phyloP scores from a whole-genome alignment of 2,329 filamentous ascomycete genomes.

The Xylariales sp. region DNA sequence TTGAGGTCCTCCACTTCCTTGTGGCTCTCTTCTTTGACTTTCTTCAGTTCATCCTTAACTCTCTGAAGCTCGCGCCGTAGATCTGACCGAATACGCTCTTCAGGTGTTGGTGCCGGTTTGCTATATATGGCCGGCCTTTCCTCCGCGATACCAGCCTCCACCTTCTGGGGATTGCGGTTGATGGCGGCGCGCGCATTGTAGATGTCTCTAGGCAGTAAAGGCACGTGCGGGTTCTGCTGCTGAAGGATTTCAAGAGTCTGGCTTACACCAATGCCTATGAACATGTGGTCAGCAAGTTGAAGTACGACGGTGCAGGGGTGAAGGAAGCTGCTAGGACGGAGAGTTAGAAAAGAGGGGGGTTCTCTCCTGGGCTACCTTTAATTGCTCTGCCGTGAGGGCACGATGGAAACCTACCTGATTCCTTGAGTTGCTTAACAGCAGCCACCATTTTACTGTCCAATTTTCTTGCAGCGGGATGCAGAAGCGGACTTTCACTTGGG shows the following conservation, averaged over 20 bases:
- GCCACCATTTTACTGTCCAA: conserved; percentile 65
- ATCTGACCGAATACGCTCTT: conserved; percentile 60
- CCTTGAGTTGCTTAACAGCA: conserved; percentile 61
- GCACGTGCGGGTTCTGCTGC: conserved; percentile 58
- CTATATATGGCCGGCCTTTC: conserved; percentile 62
- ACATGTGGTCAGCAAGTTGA: no score
- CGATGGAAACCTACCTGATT: conserved; percentile 61
- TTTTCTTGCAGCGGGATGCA: conserved; percentile 62
- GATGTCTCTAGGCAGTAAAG: conserved; percentile 60
- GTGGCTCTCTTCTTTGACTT: conserved; percentile 50
- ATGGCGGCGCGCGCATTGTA: conserved; percentile 66
- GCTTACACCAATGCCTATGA: conserved; percentile 60
- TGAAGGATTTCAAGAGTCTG: conserved; percentile 65
- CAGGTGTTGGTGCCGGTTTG: conserved; percentile 58
- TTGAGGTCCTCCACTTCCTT: conserved; percentile 57
- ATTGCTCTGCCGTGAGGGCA: no score
- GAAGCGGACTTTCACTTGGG: conserved; percentile 61
- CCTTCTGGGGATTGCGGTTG: conserved; percentile 60
- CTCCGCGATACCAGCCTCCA: conserved; percentile 55
- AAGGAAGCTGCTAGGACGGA: no score
- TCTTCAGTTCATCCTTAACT: conserved; percentile 50
- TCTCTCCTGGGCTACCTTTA: no score
- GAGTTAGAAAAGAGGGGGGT: no score
- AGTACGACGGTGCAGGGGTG: no score
- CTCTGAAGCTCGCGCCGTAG: conserved; percentile 57